Evolutionary conservation across 192 early-diverging fungal genomes (phyloP), one percentile per base, ranked within the genome.

Genomic region (Coemansia sp.): DNA sequence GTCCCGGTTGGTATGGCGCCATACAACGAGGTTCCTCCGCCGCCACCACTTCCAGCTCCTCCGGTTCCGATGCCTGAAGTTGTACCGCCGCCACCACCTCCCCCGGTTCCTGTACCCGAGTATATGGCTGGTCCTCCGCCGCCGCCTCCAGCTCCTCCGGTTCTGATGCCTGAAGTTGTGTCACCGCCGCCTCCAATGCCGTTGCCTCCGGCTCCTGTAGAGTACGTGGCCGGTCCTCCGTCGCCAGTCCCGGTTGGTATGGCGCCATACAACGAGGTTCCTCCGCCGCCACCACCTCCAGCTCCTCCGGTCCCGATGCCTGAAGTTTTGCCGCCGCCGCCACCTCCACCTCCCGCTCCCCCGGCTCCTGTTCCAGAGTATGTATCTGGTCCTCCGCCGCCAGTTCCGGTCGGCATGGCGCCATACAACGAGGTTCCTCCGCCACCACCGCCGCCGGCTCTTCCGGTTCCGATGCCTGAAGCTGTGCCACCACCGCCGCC

Each of bases 91-190:
- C 64, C 25, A 23, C 66, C 41, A 6, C 51, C 61, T 3, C 15
- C 66, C 19, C 51, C 53, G 45, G 52, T 21, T 10, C 19, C 37
- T 7, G 3, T 17, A 4, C 27, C 50, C 0, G 62, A 55, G 25
- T 59, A 77, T 23, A 64, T 61, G 43, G 75, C 66, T 35, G 62
- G 39, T 1, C 38, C 38, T 38, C 47, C 32, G 10, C 64, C 64
- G 4, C 64, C 68, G 43, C 51, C 52, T 7, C 66, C 66, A 24
- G 57, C 70, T 4, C 67, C 67, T 4, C 68, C 68, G 12, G 53
- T 24, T 5, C 64, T 57, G 9, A 45, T 22, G 9, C 19, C 48
- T 3, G 64, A 67, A n/a, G 66, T 2, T 9, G 7, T 50, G 0
- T 48, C 64, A 0, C 54, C 39, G 8, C 45, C 24, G 19, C 61